Base-by-base conservation (phyloP, 2,329 filamentous ascomycete species). In the Ophiosphaerella narmari region DNA sequence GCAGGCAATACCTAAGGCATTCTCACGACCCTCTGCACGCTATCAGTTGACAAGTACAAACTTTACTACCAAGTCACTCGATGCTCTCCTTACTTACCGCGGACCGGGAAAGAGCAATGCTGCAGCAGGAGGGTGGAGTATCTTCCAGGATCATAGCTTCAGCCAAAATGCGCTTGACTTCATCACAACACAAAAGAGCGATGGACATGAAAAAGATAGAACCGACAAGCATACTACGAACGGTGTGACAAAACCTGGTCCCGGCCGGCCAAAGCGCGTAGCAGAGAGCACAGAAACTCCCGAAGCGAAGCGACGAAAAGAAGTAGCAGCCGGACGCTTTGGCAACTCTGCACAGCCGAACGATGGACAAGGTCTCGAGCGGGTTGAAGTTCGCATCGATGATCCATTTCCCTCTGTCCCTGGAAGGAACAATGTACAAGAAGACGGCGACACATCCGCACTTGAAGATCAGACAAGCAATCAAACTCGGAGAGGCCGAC, bases 1-100 rank as follows among this genome's bases (percentile, higher is more conserved):
- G 26, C 86, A 91, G 54, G 89, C 89, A 1, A 86, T 96, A 7
- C 90, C 91, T 0, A 91, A 90, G 63, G 91, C 91, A 0, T 80
- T 96, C 11, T 94, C 90, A 0, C 81, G 86, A 12, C 88, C 89
- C 0, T 82, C 87, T 26, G 82, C 87, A 54, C 81, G 91, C 26
- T 93, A 89, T 59, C 81, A 84, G 0, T 76, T 96, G 1, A 82
- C 85, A 53, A 73, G 82, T 5, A 90, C 89, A 1, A 85, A 82
- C 41, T 77, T 96, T 16, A 82, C 82, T 0, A 89, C 89, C 13
- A 86, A 85, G 57, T 92, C 88, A 48, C 76, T 96, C 9, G 78
- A 81, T 5, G 87, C 87, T 2, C 76, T 96, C 36, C 75, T 93
- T 13, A 81, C 86, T 13, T 82, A 86, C 39, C 83, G 86, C 33